These are phyloP conservation scores for Metarhizium sp. DNA, from an alignment of 2,329 filamentous ascomycete genomes.

Conservation along the genomic window DNA sequence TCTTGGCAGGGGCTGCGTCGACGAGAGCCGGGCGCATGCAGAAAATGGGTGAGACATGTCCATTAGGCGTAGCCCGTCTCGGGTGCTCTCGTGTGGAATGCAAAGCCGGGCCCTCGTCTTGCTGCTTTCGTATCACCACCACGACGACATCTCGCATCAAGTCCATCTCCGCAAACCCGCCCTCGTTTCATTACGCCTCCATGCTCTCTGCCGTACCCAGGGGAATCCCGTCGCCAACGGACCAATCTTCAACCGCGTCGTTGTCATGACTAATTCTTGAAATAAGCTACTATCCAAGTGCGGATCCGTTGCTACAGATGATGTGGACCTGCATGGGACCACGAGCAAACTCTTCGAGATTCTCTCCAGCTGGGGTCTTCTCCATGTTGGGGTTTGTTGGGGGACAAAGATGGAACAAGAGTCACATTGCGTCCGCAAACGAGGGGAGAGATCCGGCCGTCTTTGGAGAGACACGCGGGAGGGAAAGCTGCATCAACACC, in stretches of 20 bases:
- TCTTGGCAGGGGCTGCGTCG: too few species aligned
- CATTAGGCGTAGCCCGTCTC: too few species aligned
- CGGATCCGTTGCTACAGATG: slow-evolving; percentile 6
- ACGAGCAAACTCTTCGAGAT: neutral
- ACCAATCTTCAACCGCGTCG: neutral
- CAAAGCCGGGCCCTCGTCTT: too few species aligned
- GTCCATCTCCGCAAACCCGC: too few species aligned
- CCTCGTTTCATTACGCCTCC: too few species aligned
- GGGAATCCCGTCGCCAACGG: neutral
- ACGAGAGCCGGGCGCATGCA: too few species aligned
- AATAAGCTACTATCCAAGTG: slow-evolving; percentile 6
- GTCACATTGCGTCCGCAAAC: neutral
- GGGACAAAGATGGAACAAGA: too few species aligned
- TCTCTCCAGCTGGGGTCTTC: neutral
- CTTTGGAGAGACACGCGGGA: neutral
- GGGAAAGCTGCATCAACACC: too few species aligned
- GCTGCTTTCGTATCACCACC: too few species aligned
- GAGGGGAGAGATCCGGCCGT: neutral
- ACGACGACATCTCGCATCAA: too few species aligned
- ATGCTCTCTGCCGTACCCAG: neutral
- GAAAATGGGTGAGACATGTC: too few species aligned
- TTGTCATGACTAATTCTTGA: slow-evolving; percentile 4
- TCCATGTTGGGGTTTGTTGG: neutral
- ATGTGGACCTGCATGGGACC: neutral
- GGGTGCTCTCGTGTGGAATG: too few species aligned